Evolutionary conservation across 352 stramenopile genomes (phyloP).

Genomic region (Blastocystis sp.): DNA sequence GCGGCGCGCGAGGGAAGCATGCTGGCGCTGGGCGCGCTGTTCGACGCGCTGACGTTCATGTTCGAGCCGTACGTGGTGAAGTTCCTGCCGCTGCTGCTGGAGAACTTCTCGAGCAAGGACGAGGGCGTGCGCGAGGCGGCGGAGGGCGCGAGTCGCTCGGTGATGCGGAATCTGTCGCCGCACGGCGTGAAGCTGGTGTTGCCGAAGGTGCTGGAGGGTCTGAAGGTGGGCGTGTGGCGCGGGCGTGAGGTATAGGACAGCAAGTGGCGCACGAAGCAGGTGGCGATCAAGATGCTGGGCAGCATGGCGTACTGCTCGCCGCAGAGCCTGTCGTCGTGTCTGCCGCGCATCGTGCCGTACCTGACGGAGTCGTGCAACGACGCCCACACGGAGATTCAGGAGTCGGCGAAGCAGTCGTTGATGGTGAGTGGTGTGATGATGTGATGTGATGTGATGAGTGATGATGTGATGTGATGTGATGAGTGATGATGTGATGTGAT

Average conservation of each 20-base stretch:
- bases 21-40: slow-evolving; percentile 95
- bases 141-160: slow-evolving; percentile 86
- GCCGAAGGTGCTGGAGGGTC: slow-evolving; percentile 89
- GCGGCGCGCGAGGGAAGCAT: slow-evolving; percentile 86
- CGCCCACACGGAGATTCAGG: slow-evolving; percentile 95
- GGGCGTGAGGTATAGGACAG: slow-evolving; percentile 76
- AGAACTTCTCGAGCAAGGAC: slow-evolving; percentile 91
- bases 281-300: slow-evolving; percentile 92
- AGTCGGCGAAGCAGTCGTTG: slow-evolving; percentile 88
- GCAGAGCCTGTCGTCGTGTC: slow-evolving; percentile 92
- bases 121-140: slow-evolving; percentile 92
- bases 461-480: too few relatives aligned
- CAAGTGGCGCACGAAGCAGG: slow-evolving; percentile 95
- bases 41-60: slow-evolving; percentile 88
- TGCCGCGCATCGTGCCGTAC: slow-evolving; percentile 97
- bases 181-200: slow-evolving; percentile 98
- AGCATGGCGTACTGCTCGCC: slow-evolving; percentile 95
- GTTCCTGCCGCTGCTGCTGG: slow-evolving; percentile 95
- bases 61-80: slow-evolving; percentile 98
- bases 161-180: slow-evolving; percentile 96
- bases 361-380: slow-evolving; percentile 93
- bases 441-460: neutral
- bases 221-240: slow-evolving; percentile 72
- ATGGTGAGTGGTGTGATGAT: slow-evolving; percentile 33
- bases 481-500: neutral